Evolutionary conservation across 805 yeast species (phyloP).

Genomic region (Candida vartiovaarae): DNA sequence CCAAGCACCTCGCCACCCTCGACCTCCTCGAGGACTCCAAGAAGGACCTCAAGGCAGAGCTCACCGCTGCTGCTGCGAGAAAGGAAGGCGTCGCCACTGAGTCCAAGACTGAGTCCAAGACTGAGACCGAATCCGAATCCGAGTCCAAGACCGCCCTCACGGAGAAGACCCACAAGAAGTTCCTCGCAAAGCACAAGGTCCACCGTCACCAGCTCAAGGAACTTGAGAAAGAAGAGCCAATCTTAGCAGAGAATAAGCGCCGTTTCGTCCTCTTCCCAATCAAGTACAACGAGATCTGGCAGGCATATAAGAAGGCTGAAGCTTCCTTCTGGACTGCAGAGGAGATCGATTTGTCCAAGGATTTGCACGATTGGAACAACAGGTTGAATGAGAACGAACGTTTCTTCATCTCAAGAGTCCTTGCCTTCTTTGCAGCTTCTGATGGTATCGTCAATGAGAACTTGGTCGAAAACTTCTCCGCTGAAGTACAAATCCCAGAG

Average conservation of each 20-base stretch:
- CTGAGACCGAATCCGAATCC: conserved; percentile 13
- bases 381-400: conserved; percentile 85
- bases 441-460: conserved; percentile 98
- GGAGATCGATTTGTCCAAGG: conserved; percentile 94
- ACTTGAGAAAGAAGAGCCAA: conserved; percentile 82
- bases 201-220: conserved; percentile 72
- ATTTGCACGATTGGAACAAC: conserved; percentile 87
- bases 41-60: conserved; percentile 36
- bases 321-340: conserved; percentile 99
- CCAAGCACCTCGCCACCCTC: conserved; percentile 45
- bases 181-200: conserved; percentile 53
- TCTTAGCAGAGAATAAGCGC: conserved; percentile 74
- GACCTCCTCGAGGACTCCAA: conserved; percentile 34
- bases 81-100: conserved; percentile 23
- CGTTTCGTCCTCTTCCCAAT: conserved; percentile 95
- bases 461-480: conserved; percentile 93
- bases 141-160: conserved; percentile 20
- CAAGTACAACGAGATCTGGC: conserved; percentile 97
- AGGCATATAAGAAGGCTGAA: conserved; percentile 97
- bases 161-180: conserved; percentile 41
- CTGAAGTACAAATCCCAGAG: conserved; percentile 95
- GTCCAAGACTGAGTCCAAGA: conserved; percentile 4
- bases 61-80: conserved; percentile 35
- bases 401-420: conserved; percentile 83
- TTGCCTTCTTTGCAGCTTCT: conserved; percentile 97